Evolutionary conservation across 1,139 yeast species (phyloP), one percentile per base, ranked within the genome.

Genomic region (Suzukiozyma palmioleophila): DNA sequence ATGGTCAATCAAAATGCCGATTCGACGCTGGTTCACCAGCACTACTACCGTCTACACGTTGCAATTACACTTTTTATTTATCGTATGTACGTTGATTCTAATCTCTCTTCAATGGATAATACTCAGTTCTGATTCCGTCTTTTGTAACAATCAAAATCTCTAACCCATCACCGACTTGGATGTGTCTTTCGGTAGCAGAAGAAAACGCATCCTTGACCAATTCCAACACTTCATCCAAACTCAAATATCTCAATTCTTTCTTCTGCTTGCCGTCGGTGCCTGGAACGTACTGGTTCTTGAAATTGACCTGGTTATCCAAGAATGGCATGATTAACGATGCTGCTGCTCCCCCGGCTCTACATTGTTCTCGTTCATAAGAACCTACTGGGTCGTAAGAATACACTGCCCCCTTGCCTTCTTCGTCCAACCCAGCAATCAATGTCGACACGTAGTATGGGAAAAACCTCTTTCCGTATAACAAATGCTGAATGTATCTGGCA

Each of bases 341-440:
- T 26, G 97, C 97, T 7, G 97, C 94, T 34, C 98, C 98, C 45
- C 96, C 97, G 1, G 97, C 97, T 56, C 97, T 79, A 66, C 97
- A 88, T 59, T 89, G 96, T 61, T 90, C 97, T 56, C 97, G 80
- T 66, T 94, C 98, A 60, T 92, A 94, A 1, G 96, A 87, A 5
- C 98, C 98, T 42, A 92, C 96, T 1, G 98, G 98, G 59, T 92
- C 98, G 60, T 88, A 92, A 6, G 97, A 89, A 62, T 86, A 92
- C 30, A 92, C 88, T 2, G 96, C 92, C 37, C 98, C 98, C 53
- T 81, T 82, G 12, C 97, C 97, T 49, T 89, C 88, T 43, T 86
- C 95, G 57, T 90, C 97, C 48, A 92, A 72, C 9, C 98, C 98
- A 2, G 96, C 97, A 55, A 92, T 75, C 54, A 94, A 82, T 3